A percentile compares a stretch with the other conserved stretches of the same genome.
Conservation (phyloP, 2,329 filamentous ascomycete species). For the Aspergillus viridinutans region DNA sequence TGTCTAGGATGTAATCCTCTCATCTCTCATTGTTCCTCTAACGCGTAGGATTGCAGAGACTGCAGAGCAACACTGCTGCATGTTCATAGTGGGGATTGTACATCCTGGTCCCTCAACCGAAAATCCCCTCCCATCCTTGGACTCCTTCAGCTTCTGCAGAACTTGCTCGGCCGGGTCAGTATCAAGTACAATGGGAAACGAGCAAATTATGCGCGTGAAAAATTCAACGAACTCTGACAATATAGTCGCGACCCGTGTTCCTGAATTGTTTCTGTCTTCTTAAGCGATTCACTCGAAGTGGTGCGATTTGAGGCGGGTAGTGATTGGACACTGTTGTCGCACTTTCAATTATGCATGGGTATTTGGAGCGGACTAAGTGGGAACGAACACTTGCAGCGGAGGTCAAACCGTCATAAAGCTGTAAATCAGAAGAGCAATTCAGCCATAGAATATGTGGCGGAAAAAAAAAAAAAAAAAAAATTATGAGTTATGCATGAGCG, state of each 20-base stretch:
- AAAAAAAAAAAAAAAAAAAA: neutral
- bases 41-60: neutral
- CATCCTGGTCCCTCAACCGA: neutral
- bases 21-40: neutral
- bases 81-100: neutral
- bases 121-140: neutral
- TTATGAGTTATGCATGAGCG: neutral
- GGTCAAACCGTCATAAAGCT: neutral
- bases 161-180: neutral
- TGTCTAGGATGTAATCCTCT: neutral
- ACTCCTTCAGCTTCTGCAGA: neutral
- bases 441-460: neutral
- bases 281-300: constrained; percentile 3
- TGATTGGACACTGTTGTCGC: constrained; percentile 16
- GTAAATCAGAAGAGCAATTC: neutral
- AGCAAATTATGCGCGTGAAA: neutral
- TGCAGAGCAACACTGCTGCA: neutral
- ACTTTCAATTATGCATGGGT: constrained; percentile 8
- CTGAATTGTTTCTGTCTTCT: neutral
- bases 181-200: neutral
- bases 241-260: neutral
- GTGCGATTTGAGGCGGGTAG: constrained; percentile 14
- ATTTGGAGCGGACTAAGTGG: neutral
- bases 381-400: neutral
- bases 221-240: neutral